Evolutionary conservation across 768 basidiomycete species (phyloP), one percentile per base, ranked within the genome.

Genomic region (Ephemerocybe angulata): DNA sequence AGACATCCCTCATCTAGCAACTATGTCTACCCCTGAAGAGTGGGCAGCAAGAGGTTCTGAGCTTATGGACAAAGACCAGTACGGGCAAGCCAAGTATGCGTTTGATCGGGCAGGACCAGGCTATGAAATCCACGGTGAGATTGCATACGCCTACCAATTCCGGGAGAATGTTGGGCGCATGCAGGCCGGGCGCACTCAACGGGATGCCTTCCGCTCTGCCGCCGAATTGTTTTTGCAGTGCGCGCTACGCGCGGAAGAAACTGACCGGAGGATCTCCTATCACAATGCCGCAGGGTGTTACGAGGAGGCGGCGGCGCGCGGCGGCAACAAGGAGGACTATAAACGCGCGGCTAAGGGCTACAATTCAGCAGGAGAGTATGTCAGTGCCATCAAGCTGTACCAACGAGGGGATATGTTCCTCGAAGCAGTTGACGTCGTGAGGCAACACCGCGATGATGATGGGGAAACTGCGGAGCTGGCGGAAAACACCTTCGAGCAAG

Each of bases 1-100:
- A 0, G 77, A 78, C 40, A 73, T 80, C 30, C 85, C 83, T 4
- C 76, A 69, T 8, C 71, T 87, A 15, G 83, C 83, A 0, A 79
- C 78, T 1, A 70, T 76, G 0, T 87, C 86, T 3, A 75, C 80
- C 19, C 60, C 63, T 11, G 68, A 71, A 52, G 73, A 78, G 54
- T 76, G 75, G 73, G 68, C 66, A 49, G 61, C 54, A 3, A 61
- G 64, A 40, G 76, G 72, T 28, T 65, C 60, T 46, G 66, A 62
- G 25, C 58, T 76, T 15, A 76, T 76, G 50, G 56, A 66, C 4
- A 72, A 78, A 47, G 72, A 76, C 44, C 70, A 71, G 22, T 86
- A 80, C 58, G 58, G 71, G 2, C 80, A 86, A 57, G 83, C 85
- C 0, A 78, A 74, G 71, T 59, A 59, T 40, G 58, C 58, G 22